These are phyloP conservation scores for Rhododendron mucronatum DNA, from an alignment of 148 eudicot species.

Conservation along the genomic window DNA sequence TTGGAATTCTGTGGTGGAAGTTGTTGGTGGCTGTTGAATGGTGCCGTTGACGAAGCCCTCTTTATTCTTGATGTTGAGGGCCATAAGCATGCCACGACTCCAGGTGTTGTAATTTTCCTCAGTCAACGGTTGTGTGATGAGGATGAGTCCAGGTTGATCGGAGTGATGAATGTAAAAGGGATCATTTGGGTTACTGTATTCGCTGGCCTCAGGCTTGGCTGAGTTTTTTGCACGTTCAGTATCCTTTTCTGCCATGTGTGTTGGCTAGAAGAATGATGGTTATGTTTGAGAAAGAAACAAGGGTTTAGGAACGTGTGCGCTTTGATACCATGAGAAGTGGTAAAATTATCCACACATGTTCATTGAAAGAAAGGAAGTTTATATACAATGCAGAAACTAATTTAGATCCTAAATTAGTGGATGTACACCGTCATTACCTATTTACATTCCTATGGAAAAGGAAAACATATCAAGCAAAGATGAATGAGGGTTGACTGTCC, in stretches of 20 bases:
- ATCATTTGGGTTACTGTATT: background rate
- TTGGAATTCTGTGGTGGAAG: too few relatives aligned
- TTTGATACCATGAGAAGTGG: background rate
- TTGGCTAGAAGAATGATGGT: background rate
- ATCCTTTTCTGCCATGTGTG: background rate
- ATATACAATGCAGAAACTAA: too few relatives aligned
- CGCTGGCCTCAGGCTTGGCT: background rate
- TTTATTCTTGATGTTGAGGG: constrained; percentile 6
- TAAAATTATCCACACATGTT: too few relatives aligned
- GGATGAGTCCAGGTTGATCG: background rate
- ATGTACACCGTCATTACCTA: too few relatives aligned
- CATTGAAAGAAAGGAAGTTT: too few relatives aligned
- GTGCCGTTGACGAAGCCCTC: background rate
- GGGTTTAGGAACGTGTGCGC: background rate
- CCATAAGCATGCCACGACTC: constrained; percentile 14
- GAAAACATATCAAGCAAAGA: too few relatives aligned
- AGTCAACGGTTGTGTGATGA: background rate
- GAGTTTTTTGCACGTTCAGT: background rate
- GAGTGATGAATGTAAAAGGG: background rate
- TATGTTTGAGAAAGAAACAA: background rate
- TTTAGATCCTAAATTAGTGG: too few relatives aligned
- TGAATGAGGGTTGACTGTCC: too few relatives aligned
- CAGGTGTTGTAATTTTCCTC: background rate
- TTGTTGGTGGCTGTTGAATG: background rate
- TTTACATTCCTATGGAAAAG: too few relatives aligned